Evolutionary conservation across 352 stramenopile genomes (phyloP), one percentile per base, ranked within the genome.

Genomic region (Globisporangium nagaii): DNA sequence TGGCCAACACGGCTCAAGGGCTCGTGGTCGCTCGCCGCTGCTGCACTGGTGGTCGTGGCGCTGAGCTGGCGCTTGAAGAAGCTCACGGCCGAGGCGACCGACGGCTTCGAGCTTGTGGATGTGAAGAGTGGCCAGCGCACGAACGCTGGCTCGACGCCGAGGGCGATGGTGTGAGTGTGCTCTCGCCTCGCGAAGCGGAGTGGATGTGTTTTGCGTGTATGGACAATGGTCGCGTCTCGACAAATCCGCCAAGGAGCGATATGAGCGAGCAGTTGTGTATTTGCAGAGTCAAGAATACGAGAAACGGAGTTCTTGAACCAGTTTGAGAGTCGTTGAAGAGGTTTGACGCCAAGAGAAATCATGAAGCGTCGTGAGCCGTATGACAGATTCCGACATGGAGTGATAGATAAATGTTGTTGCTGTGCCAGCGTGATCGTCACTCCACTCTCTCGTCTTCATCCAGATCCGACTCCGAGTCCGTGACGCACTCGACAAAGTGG

Each of bases 51-150:
- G 20, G 51, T 35, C 28, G 42, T 30, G 9, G 28, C 40, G 24
- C 37, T 62, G 25, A 58, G 36, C 46, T 40, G 36, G 39, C 22
- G 42, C 15, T 11, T 62, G 36, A 32, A 17, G 11, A 15, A 20
- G 2, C n/a, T 62, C 12, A 22, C 42, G 17, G 27, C 43, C 17
- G 43, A 52, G 13, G 53, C 22, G 30, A 28, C 11, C 13, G 53
- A 54, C 30, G 53, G 43, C 34, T 60, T 60, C 47, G 53, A 60
- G 25, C 43, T 60, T 4, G 25, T 60, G 6, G 43, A 55, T 17
- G n/a, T 53, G 9, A 60, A 60, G 34, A 28, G n/a, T 1, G 15
- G 41, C 6, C 41, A 47, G 15, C 24, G 4, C 41, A 34, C 24
- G n/a, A 28, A 15, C 22, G 37, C 50, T 7, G 37, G 5, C 17